Evolutionary conservation across 768 basidiomycete species (phyloP), one percentile per base, ranked within the genome.

Genomic region (Lactifluus pinguis): DNA sequence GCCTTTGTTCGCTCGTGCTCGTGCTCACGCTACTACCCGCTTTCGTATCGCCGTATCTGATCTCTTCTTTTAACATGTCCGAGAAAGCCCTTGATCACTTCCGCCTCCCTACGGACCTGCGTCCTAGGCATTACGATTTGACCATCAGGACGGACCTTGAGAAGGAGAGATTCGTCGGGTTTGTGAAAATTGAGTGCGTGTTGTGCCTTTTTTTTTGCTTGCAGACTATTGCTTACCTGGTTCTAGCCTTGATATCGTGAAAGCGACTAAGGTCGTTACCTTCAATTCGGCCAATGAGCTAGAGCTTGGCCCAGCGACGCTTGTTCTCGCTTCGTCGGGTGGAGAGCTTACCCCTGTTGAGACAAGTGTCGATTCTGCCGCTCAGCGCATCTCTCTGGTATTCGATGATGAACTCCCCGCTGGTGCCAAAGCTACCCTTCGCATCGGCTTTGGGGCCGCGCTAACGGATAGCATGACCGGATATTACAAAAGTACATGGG

Each of bases 61-160:
- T 45, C 13, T 49, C 41, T 15, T 25, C 48, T 44, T 41, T 54
- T 9, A 15, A 19, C 30, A 54, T 57, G 59, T 52, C 49, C 42
- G 25, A 55, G 13, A 60, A 62, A 32, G 10, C 63, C 44, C 10
- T 59, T 14, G 60, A 64, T 47, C 68, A 69, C 38, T 73, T 81
- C 67, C 83, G 89, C 66, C 80, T 92, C 55, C 87, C 88, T n/a
- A 77, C 77, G 1, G 74, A 84, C 65, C 80, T 88, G 56, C 82
- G 78, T 67, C 85, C 90, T 13, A 79, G 72, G 6, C 89, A 93
- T 70, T 95, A 94, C 72, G 86, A 89, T 66, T 69, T 93, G 53
- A 83, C 83, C 49, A 74, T 94, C 69, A 83, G 81, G 68, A 94
- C 92, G 3, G 91, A 98, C 74, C 82, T 98, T 54, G 79, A 86